Evolutionary conservation across 805 yeast species (phyloP), one percentile per base, ranked within the genome.

Genomic region (Yarrowia alimentaria): DNA sequence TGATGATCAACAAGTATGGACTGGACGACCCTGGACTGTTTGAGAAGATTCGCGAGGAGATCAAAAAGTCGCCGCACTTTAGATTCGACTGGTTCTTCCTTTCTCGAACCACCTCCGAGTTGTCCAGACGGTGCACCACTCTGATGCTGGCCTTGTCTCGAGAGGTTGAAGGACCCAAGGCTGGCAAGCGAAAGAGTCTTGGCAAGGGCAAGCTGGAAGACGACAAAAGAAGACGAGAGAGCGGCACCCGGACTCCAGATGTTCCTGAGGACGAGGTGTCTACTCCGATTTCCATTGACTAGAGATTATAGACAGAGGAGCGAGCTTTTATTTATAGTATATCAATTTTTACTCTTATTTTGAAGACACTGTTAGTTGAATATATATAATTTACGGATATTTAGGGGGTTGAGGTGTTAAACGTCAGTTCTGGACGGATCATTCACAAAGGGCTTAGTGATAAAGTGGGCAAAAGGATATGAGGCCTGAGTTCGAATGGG

Each of bases 71-170:
- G 10, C 85, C 91, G 4, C 68, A 87, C 61, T 89, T 91, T 69
- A 78, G 88, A 57, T 83, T 87, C 62, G 96, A 93, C 66, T 89
- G 85, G 72, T 89, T 85, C 68, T 77, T 93, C 61, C 84, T 85
- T 57, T 81, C 89, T 51, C 75, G 96, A 59, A 80, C 85, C 5
- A 74, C 87, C 0, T 70, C 78, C 3, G 99, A 93, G 66, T 69
- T 93, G 29, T 75, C 83, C 6, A 77, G 98, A 67, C 75, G 99
- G 58, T 83, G 95, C 58, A 77, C 78, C 50, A 85, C 96, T 2
- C 71, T 93, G 58, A 69, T 93, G 49, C 78, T 82, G 2, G 79
- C 89, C 57, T 73, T 93, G 33, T 76, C 82, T 51, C 81, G 80
- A 58, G 99, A 93, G 63, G 68, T 71, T 51, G 81, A 76, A 54